These are phyloP conservation scores for Peniophora sp. DNA, from an alignment of 1,284 basidiomycete genomes.

Conservation along the genomic window DNA sequence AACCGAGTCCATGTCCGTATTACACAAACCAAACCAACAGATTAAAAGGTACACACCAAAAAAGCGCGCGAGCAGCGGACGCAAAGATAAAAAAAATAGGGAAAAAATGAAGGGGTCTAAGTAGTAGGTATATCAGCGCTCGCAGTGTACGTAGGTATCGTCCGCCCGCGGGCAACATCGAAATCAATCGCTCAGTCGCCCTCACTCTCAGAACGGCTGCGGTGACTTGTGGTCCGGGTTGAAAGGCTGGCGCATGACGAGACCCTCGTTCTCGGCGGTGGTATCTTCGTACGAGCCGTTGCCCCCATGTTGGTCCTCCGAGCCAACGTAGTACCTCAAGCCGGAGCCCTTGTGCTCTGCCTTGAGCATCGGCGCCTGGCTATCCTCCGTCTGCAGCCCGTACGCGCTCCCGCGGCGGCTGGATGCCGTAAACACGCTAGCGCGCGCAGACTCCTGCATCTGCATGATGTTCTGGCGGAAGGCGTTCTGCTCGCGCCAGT, in stretches of 20 bases:
- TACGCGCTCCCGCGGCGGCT: constrained; percentile 39
- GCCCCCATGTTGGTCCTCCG: constrained; percentile 36
- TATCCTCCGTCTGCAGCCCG: constrained; percentile 42
- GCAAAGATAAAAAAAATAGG: too few relatives aligned
- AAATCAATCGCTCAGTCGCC: too few relatives aligned
- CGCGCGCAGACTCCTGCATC: constrained; percentile 65
- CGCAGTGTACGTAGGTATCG: too few relatives aligned
- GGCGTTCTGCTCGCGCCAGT: constrained; percentile 82
- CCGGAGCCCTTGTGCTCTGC: constrained; percentile 36
- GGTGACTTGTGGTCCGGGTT: too few relatives aligned
- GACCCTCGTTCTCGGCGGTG: constrained; percentile 5
- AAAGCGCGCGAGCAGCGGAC: too few relatives aligned
- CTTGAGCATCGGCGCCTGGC: constrained; percentile 44
- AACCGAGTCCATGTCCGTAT: too few relatives aligned
- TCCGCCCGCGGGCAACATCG: too few relatives aligned
- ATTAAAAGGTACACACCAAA: too few relatives aligned
- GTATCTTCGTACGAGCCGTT: constrained; percentile 16
- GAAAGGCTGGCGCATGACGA: neutral
- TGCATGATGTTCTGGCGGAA: constrained; percentile 72
- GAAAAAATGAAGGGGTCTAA: too few relatives aligned
- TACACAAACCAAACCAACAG: too few relatives aligned
- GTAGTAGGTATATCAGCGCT: too few relatives aligned
- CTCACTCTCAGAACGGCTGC: too few relatives aligned
- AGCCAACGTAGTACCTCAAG: constrained; percentile 44
- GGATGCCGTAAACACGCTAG: constrained; percentile 41